Percentiles rank a stretch among this genome's conserved stretches.
Evolutionary conservation across 345 rosid genomes (phyloP).

Genomic region (Melaleuca alternifolia): DNA sequence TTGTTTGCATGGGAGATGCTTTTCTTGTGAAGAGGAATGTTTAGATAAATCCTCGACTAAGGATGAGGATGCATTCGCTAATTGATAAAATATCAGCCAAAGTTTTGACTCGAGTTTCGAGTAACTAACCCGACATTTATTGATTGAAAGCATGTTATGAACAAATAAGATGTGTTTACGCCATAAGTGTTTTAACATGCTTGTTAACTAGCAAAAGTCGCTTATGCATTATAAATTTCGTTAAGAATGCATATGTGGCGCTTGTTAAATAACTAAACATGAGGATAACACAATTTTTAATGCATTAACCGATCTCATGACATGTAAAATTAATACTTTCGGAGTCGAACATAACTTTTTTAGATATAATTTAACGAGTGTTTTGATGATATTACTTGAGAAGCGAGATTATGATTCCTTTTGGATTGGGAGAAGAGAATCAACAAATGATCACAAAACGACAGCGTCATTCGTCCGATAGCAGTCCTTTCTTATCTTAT

Average conservation of each 20-base stretch:
- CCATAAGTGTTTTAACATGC: too few relatives aligned
- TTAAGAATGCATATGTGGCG: neutral
- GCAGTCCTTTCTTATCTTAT: neutral
- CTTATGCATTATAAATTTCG: neutral
- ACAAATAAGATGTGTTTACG: rapidly evolving
- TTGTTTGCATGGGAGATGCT: neutral
- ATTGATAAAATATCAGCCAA: neutral
- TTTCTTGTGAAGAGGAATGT: neutral
- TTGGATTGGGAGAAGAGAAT: neutral
- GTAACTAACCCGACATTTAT: rapidly evolving
- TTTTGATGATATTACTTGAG: neutral
- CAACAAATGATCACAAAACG: neutral
- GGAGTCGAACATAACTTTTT: neutral
- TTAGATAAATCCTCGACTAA: neutral
- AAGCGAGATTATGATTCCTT: neutral
- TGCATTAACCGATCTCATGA: rapidly evolving
- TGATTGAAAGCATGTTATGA: too few relatives aligned
- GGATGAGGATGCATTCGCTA: rapidly evolving
- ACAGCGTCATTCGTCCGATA: neutral
- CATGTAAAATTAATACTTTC: neutral
- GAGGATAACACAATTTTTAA: neutral
- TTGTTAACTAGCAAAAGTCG: too few relatives aligned
- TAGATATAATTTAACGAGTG: rapidly evolving
- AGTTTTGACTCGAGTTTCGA: rapidly evolving
- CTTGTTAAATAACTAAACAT: neutral